Evolutionary conservation across 2,329 filamentous ascomycete species (phyloP).

Genomic region (Curvularia sp.): DNA sequence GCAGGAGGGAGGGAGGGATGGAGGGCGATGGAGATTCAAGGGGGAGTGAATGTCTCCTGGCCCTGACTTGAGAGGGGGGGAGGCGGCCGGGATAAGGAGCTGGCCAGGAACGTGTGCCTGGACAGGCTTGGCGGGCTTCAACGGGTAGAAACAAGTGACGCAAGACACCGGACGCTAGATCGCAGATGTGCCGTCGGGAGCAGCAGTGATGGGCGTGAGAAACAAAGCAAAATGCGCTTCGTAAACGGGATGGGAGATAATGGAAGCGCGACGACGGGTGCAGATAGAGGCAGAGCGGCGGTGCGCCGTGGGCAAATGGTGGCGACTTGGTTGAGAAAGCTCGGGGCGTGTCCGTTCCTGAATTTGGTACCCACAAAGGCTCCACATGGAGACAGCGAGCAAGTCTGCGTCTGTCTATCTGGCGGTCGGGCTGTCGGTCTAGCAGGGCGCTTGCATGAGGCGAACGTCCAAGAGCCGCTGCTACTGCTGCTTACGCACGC

Average conservation of each 20-base stretch:
- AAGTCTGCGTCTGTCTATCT: constrained; percentile 26
- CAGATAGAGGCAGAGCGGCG: not conserved
- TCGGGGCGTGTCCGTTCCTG: constrained; percentile 15
- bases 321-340: constrained; percentile 14
- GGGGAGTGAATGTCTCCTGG: constrained; percentile 32
- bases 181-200: constrained; percentile 1
- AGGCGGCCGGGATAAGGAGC: constrained; percentile 22
- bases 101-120: constrained; percentile 30
- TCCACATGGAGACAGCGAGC: constrained; percentile 21
- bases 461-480: constrained; percentile 18
- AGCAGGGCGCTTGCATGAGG: constrained; percentile 33
- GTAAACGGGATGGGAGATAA: constrained; percentile 2
- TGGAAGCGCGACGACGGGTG: constrained; percentile 4
- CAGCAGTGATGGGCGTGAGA: constrained; percentile 4
- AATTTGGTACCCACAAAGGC: constrained; percentile 14
- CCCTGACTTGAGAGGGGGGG: constrained; percentile 17
- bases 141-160: constrained; percentile 21
- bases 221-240: constrained; percentile 8
- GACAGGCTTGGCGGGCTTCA: constrained; percentile 30
- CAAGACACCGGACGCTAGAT: constrained; percentile 8
- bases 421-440: constrained; percentile 8
- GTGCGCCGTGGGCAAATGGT: constrained; percentile 14
- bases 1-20: constrained; percentile 14
- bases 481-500: constrained; percentile 29
- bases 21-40: constrained; percentile 9